Percentiles rank a stretch among this genome's conserved stretches.
phyloP scores from a whole-genome alignment of 2,329 filamentous ascomycete genomes.

The Epichloe bromicola region DNA sequence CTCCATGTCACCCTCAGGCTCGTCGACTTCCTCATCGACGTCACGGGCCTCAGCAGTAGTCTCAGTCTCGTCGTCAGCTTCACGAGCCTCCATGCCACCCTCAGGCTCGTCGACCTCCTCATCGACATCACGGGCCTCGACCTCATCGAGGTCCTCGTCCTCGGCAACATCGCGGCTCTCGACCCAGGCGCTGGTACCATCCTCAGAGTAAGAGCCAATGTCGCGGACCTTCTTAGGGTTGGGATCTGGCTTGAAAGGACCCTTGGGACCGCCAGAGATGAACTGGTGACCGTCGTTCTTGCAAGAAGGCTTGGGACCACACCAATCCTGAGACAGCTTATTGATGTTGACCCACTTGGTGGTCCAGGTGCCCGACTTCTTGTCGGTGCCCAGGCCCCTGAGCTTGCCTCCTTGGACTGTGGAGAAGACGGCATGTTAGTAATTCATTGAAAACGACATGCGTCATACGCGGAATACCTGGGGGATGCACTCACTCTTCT shows the following conservation, averaged over 20 bases:
- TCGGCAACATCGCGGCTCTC: neutral
- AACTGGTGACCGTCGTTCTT: constrained; percentile 1
- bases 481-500: neutral
- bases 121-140: neutral
- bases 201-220: neutral
- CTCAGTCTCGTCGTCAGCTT: neutral
- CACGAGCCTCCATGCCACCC: neutral
- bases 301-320: neutral
- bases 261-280: neutral
- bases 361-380: neutral
- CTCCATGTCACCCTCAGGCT: neutral
- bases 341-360: neutral
- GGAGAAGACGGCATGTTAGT: neutral
- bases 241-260: neutral
- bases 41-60: neutral
- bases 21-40: neutral
- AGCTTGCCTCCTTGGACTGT: neutral
- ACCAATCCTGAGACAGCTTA: neutral
- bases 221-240: neutral
- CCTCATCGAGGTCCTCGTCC: neutral
- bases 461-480: no score
- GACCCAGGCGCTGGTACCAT: neutral
- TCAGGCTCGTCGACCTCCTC: neutral
- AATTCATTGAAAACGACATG: no score
- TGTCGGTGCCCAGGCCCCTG: neutral